A percentile compares a stretch with the other conserved stretches of the same genome.
phyloP scores from a whole-genome alignment of 176 grass and related monocot species.

The Elaeis guineensis region DNA sequence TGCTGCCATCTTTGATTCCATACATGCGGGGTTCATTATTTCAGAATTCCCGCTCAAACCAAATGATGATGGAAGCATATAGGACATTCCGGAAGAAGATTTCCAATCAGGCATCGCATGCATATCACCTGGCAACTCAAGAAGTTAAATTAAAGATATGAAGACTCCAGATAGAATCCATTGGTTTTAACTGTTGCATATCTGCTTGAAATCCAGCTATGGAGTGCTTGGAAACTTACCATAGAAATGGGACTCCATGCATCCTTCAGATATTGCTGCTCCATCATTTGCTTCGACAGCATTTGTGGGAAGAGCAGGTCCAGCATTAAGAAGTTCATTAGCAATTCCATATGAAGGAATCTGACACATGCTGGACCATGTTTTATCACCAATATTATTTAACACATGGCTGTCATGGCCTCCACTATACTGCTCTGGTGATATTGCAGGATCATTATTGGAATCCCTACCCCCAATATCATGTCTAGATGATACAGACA shows the following conservation, averaged over 20 bases:
- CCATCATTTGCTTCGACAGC: not conserved
- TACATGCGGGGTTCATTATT: constrained; percentile 7
- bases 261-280: not conserved
- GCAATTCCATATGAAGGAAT: constrained; percentile 1
- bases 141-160: constrained; percentile 16
- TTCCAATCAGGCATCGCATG: constrained; percentile 29
- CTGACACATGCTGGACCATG: not conserved
- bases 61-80: constrained; percentile 21
- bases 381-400: constrained; percentile 1
- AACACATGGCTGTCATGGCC: not conserved
- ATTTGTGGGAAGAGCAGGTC: not conserved
- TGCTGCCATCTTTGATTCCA: constrained; percentile 11
- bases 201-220: not conserved
- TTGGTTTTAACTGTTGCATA: too few species aligned
- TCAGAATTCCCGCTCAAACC: constrained; percentile 31
- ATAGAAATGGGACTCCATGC: not conserved
- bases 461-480: constrained; percentile 12
- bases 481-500: constrained; percentile 19
- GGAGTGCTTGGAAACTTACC: not conserved
- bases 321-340: not conserved
- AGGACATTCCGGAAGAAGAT: constrained; percentile 32
- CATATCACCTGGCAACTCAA: constrained; percentile 29
- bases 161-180: not conserved
- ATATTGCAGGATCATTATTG: constrained; percentile 5
- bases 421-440: constrained; percentile 2